These are phyloP conservation scores for Dipodascus geniculatus DNA, from an alignment of 805 yeast genomes.

Conservation along the genomic window DNA sequence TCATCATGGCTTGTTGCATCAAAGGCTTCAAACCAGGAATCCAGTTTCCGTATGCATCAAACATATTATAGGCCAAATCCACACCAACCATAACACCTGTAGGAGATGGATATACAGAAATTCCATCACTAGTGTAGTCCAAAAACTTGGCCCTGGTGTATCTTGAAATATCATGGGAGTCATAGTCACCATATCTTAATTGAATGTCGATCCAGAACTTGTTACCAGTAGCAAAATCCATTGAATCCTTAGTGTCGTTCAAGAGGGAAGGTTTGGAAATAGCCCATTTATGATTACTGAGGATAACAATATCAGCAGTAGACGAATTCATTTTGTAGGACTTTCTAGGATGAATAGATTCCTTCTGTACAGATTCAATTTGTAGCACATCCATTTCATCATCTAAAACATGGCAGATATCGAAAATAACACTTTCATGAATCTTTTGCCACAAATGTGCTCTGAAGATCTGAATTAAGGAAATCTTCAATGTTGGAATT, in stretches of 20 bases:
- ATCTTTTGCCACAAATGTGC: conserved; percentile 99
- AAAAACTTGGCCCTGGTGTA: conserved; percentile 86
- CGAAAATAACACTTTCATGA: conserved; percentile 90
- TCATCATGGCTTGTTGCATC: conserved; percentile 83
- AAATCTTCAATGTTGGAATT: conserved; percentile 91
- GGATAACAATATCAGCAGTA: conserved; percentile 76
- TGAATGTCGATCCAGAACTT: conserved; percentile 95
- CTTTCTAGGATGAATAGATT: conserved; percentile 91
- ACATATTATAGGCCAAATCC: conserved; percentile 91
- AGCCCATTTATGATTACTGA: conserved; percentile 71
- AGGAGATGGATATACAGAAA: conserved; percentile 81
- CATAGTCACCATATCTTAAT: conserved; percentile 91
- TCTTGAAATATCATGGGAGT: conserved; percentile 90
- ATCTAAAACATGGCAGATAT: conserved; percentile 84
- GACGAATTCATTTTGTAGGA: conserved; percentile 96
- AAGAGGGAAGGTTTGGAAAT: conserved; percentile 66
- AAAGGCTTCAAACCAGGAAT: conserved; percentile 87
- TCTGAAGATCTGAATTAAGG: conserved; percentile 89
- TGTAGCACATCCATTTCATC: conserved; percentile 73
- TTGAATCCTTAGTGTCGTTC: conserved; percentile 55
- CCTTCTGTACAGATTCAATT: conserved; percentile 78
- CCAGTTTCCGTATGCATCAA: conserved; percentile 96
- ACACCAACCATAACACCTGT: conserved; percentile 86
- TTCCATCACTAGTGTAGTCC: conserved; percentile 83
- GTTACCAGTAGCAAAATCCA: conserved; percentile 41